Evolutionary conservation across 768 basidiomycete genomes (phyloP).

Genomic region (Suillus bovinus): DNA sequence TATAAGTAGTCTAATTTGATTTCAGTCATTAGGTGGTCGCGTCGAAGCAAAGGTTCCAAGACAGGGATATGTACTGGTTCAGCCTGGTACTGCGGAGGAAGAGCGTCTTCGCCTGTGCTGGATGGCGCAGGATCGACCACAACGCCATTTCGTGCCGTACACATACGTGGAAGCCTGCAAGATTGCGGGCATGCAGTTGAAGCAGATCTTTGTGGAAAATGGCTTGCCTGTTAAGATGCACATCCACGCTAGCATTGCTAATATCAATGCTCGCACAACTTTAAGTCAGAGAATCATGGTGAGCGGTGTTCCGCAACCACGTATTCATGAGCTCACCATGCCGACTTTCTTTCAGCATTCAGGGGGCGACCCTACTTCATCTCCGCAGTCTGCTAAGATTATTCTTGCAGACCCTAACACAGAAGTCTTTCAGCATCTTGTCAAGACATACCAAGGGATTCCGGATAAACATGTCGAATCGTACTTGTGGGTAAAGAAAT

Average conservation of each 20-base stretch:
- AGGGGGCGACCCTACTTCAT: conserved; percentile 74
- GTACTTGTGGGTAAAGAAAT: conserved; percentile 83
- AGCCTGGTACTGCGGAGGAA: conserved; percentile 68
- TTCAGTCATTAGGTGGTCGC: conserved; percentile 71
- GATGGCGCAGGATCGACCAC: conserved; percentile 67
- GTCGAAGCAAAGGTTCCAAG: conserved; percentile 80
- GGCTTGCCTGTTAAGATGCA: conserved; percentile 71
- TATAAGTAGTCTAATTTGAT: conserved; percentile 9
- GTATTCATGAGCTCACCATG: neutral
- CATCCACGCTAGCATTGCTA: conserved; percentile 79
- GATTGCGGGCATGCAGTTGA: conserved; percentile 68
- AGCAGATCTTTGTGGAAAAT: conserved; percentile 73
- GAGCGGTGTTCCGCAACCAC: conserved; percentile 18
- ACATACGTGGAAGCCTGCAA: conserved; percentile 86
- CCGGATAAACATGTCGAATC: conserved; percentile 79
- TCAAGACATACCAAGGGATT: conserved; percentile 69
- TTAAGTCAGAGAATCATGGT: conserved; percentile 75
- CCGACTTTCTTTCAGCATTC: conserved; percentile 55
- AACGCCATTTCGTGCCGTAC: conserved; percentile 77
- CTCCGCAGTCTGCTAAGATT: conserved; percentile 69
- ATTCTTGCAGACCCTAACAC: conserved; percentile 82
- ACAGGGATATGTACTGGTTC: conserved; percentile 71
- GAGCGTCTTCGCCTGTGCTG: conserved; percentile 77
- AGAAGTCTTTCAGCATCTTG: conserved; percentile 71
- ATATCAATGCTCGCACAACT: conserved; percentile 67